Percentiles rank a stretch among this genome's conserved stretches.
These are phyloP conservation scores for Boletus huronensis DNA, from an alignment of 768 basidiomycete species.

Conservation along the genomic window DNA sequence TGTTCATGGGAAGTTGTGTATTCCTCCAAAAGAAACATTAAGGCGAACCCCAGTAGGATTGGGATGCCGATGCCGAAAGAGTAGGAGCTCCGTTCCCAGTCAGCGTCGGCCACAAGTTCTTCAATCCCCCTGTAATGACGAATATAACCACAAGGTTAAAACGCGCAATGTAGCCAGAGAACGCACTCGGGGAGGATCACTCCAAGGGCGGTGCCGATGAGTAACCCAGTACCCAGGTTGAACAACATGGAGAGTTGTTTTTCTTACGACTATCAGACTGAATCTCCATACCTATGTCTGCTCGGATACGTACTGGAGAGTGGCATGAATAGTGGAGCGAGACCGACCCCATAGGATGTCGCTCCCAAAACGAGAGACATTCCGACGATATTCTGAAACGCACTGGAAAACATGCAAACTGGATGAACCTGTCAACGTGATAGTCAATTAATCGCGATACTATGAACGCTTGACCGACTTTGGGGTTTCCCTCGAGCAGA, in stretches of 20 bases:
- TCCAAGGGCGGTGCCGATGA: slow-evolving; percentile 86
- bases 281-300: background rate
- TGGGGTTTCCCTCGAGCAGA: background rate
- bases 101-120: slow-evolving; percentile 41
- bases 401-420: slow-evolving; percentile 22
- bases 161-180: background rate
- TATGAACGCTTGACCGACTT: background rate
- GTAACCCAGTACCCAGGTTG: slow-evolving; percentile 73
- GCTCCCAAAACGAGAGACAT: slow-evolving; percentile 63
- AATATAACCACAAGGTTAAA: background rate
- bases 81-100: slow-evolving; percentile 37
- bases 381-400: slow-evolving; percentile 19
- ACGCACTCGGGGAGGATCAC: slow-evolving; percentile 93
- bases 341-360: slow-evolving; percentile 65
- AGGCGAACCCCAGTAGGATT: slow-evolving; percentile 55
- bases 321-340: slow-evolving; percentile 69
- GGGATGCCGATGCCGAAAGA: slow-evolving; percentile 57
- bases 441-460: background rate
- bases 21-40: slow-evolving; percentile 65
- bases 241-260: slow-evolving; percentile 45
- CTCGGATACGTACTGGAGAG: slow-evolving; percentile 53
- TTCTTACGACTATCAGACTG: slow-evolving; percentile 35
- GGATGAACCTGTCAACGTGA: background rate
- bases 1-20: slow-evolving; percentile 52
- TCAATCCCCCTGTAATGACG: slow-evolving; percentile 64